phyloP scores from a whole-genome alignment of 164 flowering plant genomes.

The grape (Vitis vinifera) region DNA sequence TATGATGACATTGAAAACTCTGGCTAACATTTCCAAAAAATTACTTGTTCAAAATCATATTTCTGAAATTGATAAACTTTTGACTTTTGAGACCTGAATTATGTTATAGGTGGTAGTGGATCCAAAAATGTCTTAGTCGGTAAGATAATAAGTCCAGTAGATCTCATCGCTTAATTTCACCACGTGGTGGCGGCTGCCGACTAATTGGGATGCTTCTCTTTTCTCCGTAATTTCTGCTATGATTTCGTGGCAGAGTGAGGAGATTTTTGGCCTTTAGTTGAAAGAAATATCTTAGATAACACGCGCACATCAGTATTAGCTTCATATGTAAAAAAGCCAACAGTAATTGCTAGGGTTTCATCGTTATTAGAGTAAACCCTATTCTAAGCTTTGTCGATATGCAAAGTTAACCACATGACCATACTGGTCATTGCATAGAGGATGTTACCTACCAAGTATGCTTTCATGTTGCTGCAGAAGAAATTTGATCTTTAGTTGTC shows the following conservation, averaged over 20 bases:
- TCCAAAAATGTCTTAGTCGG: neutral
- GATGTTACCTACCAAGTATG: neutral
- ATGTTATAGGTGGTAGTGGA: constrained; percentile 14
- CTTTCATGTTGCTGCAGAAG: neutral
- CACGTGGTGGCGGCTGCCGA: neutral
- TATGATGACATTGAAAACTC: neutral
- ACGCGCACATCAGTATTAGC: neutral
- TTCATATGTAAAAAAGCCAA: neutral
- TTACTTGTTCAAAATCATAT: neutral
- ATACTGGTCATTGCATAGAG: too few relatives aligned
- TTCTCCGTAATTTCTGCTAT: neutral
- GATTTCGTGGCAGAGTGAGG: neutral
- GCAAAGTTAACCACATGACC: neutral
- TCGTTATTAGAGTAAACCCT: neutral
- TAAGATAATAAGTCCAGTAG: neutral
- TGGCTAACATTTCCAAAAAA: neutral
- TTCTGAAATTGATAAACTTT: neutral
- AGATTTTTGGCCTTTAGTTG: neutral
- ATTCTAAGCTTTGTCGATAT: too few relatives aligned
- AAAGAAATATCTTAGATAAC: neutral
- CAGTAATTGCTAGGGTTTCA: neutral
- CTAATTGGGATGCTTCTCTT: neutral
- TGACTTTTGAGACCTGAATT: constrained; percentile 7
- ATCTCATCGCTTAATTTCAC: neutral
- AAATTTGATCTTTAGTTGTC: neutral